A percentile compares a stretch with the other conserved stretches of the same genome.
Conservation (phyloP, 208 protist genomes). For the Trypanosoma conorhini region DNA sequence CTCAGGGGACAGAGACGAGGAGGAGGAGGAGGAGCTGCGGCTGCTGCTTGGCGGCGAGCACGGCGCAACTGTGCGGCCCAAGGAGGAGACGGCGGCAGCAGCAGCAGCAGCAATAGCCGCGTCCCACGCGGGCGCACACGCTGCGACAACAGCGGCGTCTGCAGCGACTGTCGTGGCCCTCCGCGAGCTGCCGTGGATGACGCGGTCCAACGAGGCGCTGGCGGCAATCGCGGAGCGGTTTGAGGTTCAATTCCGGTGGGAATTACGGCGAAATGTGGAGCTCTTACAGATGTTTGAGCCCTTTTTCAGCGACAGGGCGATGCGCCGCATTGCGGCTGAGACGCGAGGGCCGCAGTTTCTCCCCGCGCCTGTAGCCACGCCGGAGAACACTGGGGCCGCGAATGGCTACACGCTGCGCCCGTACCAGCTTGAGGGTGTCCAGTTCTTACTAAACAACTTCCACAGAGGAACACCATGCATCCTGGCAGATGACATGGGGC, state of each 20-base stretch:
- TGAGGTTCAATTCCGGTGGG: constrained; percentile 65
- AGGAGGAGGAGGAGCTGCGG: constrained; percentile 77
- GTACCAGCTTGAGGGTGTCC: constrained; percentile 97
- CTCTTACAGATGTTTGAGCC: constrained; percentile 67
- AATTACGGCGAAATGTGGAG: constrained; percentile 41
- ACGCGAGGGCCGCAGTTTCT: constrained; percentile 39
- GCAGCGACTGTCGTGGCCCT: constrained; percentile 19
- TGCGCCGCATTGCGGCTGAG: constrained; percentile 42
- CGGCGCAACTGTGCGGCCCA: constrained; percentile 9
- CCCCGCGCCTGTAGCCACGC: constrained; percentile 31
- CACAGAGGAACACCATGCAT: constrained; percentile 88
- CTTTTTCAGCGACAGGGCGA: constrained; percentile 65
- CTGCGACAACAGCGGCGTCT: background rate
- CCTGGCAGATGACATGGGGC: constrained; percentile 97
- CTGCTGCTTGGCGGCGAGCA: constrained; percentile 53
- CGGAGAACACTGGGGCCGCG: constrained; percentile 30
- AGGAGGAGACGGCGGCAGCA: constrained; percentile 51
- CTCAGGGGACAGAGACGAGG: constrained; percentile 15
- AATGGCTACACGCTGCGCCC: constrained; percentile 72
- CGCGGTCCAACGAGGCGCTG: constrained; percentile 34
- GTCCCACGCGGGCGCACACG: background rate
- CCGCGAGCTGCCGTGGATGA: constrained; percentile 50
- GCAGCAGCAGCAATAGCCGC: too few species aligned
- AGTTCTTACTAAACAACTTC: constrained; percentile 93
- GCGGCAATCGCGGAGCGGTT: constrained; percentile 48